phyloP scores from a whole-genome alignment of 331 rosid species.

The Malus hybrid region DNA sequence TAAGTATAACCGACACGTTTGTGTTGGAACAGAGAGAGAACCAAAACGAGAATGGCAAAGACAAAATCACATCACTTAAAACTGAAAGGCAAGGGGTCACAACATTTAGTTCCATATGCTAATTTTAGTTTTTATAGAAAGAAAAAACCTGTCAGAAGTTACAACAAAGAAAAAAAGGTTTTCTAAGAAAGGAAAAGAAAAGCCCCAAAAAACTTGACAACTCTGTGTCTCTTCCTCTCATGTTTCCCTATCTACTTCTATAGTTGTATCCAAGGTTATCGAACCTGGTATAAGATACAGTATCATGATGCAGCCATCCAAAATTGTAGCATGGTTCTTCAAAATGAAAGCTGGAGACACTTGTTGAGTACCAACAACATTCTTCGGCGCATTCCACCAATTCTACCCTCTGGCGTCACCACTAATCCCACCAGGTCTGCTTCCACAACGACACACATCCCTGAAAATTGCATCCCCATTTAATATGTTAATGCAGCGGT shows the following conservation, averaged over 20 bases:
- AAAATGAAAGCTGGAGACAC: slow-evolving; percentile 9
- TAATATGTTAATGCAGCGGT: slow-evolving; percentile 9
- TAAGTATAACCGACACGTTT: too few relatives aligned
- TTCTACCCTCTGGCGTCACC: slow-evolving; percentile 11
- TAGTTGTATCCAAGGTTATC: neutral
- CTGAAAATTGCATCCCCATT: slow-evolving; percentile 16
- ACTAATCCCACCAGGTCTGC: slow-evolving; percentile 9
- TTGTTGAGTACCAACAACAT: slow-evolving; percentile 11
- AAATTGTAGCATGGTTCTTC: neutral
- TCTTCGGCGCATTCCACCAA: slow-evolving; percentile 13
- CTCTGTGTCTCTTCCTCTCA: slow-evolving; percentile 1
- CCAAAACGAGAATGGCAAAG: neutral
- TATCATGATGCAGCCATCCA: slow-evolving; percentile 26
- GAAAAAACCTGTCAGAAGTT: neutral
- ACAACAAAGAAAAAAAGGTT: neutral
- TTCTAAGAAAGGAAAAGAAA: neutral
- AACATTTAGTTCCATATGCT: neutral
- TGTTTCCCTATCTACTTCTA: slow-evolving; percentile 6
- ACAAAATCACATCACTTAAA: neutral
- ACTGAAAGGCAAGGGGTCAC: neutral
- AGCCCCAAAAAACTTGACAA: neutral
- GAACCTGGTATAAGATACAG: slow-evolving; percentile 18
- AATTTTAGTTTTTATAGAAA: neutral
- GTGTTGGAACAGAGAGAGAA: neutral
- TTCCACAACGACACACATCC: slow-evolving; percentile 8